Base-by-base conservation (phyloP, 2,329 filamentous ascomycete species). In the Verticillium tricorpus region DNA sequence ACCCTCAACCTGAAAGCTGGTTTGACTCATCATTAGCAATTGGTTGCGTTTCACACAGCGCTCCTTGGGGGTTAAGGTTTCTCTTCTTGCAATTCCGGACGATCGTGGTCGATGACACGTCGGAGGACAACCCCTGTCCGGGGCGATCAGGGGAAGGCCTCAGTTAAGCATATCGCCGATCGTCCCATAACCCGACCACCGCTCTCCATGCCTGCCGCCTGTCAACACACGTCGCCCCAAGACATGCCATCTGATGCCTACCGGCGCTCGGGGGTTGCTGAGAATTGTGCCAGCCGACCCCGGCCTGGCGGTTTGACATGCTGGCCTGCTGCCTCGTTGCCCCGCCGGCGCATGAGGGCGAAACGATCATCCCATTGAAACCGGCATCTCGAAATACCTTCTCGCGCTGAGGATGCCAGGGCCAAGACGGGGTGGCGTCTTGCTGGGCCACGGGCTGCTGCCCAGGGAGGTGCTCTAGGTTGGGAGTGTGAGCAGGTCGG, bases 61-160 rank as follows among this genome's bases (percentile, higher is more conserved):
- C 45, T 22, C 45, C 45, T 50, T 19, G 45, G 9, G 45, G n/a
- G 45, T 22, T 22, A 22, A 50, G 9, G 45, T 50, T 50, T 50
- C 45, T 50, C n/a, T 50, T 50, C 9, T 50, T 25, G 45, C 45
- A 22, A 50, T 54, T 54, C 22, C 22, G 28, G n/a, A 45, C 32
- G n/a, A n/a, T 54, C 40, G 58, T 50, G 25, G 58, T 37, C 39
- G 58, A 54, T 59, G 58, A 59, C 39, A 59, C 58, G 32, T 54
- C 45, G 45, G 58, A 59, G 45, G 28, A 28, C 28, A 28, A n/a
- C 28, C 40, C 45, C 22, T 45, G 57, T 28, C 37, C 28, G 37
- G 32, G 45, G 45, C 39, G 45, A 50, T 50, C 45, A 50, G 45
- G 45, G 45, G 45, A 9, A 9, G n/a, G n/a, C 6, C 39, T 40